Evolutionary conservation across 345 rosid genomes (phyloP).

Genomic region (Anastatica hierochuntica): DNA sequence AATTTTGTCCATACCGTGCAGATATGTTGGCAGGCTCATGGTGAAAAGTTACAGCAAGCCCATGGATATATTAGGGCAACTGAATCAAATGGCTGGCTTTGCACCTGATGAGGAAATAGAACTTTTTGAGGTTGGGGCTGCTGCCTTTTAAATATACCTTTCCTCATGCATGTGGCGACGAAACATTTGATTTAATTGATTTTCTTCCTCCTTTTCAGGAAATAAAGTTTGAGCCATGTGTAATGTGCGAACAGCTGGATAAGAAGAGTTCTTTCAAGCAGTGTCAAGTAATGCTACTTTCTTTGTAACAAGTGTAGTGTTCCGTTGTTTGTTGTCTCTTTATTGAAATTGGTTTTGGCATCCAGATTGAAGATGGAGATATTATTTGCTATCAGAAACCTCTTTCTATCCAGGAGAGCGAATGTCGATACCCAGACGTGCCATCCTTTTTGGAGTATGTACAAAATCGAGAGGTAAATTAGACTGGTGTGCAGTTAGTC

Average conservation of each 20-base stretch:
- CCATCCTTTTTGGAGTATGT: conserved; percentile 89
- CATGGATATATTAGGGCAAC: conserved; percentile 53
- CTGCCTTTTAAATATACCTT: not conserved
- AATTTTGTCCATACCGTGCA: conserved; percentile 26
- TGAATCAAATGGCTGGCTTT: conserved; percentile 91
- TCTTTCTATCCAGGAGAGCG: conserved; percentile 44
- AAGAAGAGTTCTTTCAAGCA: conserved; percentile 55
- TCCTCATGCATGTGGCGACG: not conserved
- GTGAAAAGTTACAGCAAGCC: conserved; percentile 79
- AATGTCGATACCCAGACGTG: conserved; percentile 57
- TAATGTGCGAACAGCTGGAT: conserved; percentile 90
- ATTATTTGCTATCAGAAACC: conserved; percentile 90
- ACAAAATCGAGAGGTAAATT: conserved; percentile 85
- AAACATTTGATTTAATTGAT: conserved; percentile 4
- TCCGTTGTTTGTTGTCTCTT: not conserved
- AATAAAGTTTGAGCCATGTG: conserved; percentile 84
- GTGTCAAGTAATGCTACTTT: conserved; percentile 55
- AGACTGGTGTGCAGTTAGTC: not conserved
- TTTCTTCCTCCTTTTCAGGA: conserved; percentile 41
- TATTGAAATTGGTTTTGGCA: conserved; percentile 2
- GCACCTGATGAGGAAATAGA: conserved; percentile 78
- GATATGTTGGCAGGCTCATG: conserved; percentile 78
- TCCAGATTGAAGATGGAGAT: conserved; percentile 94
- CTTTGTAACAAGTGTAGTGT: not conserved
- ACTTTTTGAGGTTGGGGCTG: conserved; percentile 65